Conservation (phyloP, 768 basidiomycete genomes). For the Leccinum truebloodii region DNA sequence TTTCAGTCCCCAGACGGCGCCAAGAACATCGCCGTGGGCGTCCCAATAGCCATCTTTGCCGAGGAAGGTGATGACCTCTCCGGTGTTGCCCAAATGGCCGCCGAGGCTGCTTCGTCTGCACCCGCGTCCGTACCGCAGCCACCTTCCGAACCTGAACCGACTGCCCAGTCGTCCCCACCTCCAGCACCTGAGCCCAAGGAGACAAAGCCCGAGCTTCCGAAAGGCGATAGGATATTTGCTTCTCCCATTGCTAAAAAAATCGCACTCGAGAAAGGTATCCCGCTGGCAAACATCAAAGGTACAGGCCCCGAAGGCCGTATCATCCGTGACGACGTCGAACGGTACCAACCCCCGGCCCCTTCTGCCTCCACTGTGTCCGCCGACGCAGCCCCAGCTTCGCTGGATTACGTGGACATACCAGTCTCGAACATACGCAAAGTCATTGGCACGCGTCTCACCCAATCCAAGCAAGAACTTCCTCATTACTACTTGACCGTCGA, state of each 20-base stretch:
- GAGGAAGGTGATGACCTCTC: conserved; percentile 97
- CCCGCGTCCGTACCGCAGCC: conserved; percentile 36
- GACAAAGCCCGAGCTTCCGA: conserved; percentile 55
- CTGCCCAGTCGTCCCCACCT: conserved; percentile 35
- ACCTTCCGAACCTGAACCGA: conserved; percentile 45
- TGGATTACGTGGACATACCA: conserved; percentile 88
- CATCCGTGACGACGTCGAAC: conserved; percentile 92
- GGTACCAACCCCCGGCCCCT: conserved; percentile 63
- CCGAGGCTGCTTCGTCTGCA: conserved; percentile 53
- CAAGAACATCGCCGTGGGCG: conserved; percentile 86
- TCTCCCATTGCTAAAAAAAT: conserved; percentile 97
- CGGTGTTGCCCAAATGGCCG: conserved; percentile 71
- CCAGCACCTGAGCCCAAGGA: conserved; percentile 38
- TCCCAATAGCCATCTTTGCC: conserved; percentile 85
- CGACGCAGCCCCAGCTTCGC: conserved; percentile 48
- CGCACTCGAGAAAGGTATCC: conserved; percentile 91
- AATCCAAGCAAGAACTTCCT: conserved; percentile 93
- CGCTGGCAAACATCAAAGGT: conserved; percentile 87
- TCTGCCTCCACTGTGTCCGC: conserved; percentile 46
- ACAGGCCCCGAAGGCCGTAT: conserved; percentile 94
- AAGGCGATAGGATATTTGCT: conserved; percentile 88
- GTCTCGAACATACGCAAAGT: conserved; percentile 92
- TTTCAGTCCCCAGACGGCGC: conserved; percentile 76
- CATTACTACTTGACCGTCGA: conserved; percentile 97
- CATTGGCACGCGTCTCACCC: conserved; percentile 86